Conservation (phyloP, 306 rosid genomes). For the Fragaria vesca region DNA sequence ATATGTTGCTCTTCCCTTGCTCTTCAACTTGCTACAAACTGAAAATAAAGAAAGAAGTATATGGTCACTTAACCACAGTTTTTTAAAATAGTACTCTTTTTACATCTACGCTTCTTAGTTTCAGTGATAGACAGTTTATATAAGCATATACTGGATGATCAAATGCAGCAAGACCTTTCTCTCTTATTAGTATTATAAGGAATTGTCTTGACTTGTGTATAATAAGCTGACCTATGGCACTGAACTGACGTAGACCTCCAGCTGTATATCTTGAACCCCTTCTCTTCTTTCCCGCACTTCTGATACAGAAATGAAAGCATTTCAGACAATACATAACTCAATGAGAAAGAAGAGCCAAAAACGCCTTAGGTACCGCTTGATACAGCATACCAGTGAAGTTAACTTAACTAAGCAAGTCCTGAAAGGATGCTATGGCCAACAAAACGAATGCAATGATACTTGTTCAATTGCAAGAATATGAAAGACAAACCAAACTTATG, state of each 20-base stretch:
- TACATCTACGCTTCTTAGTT: neutral
- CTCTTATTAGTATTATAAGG: neutral
- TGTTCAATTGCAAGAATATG: neutral
- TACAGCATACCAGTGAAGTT: neutral
- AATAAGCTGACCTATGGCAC: conserved; percentile 24
- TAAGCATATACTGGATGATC: neutral
- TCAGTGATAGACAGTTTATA: neutral
- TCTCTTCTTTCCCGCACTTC: conserved; percentile 28
- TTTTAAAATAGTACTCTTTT: neutral
- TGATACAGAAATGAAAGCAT: neutral
- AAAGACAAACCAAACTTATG: neutral
- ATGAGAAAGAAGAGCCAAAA: neutral
- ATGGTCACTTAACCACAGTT: neutral
- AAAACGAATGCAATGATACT: neutral
- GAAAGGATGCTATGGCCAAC: neutral
- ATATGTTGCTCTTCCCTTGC: conserved; percentile 36
- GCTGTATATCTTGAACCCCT: conserved; percentile 20
- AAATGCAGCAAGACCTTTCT: neutral
- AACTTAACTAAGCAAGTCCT: neutral
- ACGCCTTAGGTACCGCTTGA: neutral
- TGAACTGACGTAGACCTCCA: conserved; percentile 33
- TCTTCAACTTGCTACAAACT: conserved; percentile 34
- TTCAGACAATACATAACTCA: neutral
- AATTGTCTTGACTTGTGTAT: neutral
- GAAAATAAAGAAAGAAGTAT: neutral